Conservation (phyloP, 352 stramenopile genomes). For the Nannochloropsis limnetica region DNA sequence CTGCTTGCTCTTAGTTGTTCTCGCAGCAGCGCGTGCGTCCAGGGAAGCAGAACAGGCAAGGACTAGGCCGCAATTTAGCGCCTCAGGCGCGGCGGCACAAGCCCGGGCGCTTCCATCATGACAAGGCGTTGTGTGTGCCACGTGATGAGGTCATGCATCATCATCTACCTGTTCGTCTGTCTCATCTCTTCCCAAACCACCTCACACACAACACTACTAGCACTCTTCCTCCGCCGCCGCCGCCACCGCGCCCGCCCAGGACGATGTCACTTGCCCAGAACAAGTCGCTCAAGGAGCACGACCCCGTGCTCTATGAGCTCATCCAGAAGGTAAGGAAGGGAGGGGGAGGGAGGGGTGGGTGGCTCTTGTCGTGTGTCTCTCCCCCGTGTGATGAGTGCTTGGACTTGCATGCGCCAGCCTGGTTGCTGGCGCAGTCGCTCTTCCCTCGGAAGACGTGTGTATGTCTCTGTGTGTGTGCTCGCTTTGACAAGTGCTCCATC, state of each 20-base stretch:
- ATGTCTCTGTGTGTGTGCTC: neutral
- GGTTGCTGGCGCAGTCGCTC: neutral
- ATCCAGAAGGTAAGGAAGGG: slow-evolving; percentile 91
- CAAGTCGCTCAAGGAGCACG: slow-evolving; percentile 74
- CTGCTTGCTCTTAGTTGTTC: neutral
- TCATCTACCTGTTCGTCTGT: neutral
- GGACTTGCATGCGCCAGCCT: neutral
- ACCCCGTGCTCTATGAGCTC: slow-evolving; percentile 94
- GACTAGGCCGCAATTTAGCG: too few species aligned
- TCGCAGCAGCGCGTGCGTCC: neutral
- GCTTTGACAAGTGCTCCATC: neutral
- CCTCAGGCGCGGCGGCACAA: neutral
- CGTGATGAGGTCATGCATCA: neutral
- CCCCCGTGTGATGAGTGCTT: neutral
- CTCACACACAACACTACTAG: neutral
- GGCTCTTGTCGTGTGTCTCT: neutral
- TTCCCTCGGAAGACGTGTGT: neutral
- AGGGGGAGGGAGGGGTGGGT: neutral
- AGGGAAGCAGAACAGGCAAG: neutral
- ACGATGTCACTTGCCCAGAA: slow-evolving; percentile 48
- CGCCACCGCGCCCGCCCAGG: neutral
- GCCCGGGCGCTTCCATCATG: neutral
- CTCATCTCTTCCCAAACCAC: neutral
- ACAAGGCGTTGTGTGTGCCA: neutral
- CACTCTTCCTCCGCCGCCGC: neutral